Percentiles rank a stretch among this genome's conserved stretches.
phyloP scores from a whole-genome alignment of 2,329 filamentous ascomycete genomes.

The Triangularia setosa region DNA sequence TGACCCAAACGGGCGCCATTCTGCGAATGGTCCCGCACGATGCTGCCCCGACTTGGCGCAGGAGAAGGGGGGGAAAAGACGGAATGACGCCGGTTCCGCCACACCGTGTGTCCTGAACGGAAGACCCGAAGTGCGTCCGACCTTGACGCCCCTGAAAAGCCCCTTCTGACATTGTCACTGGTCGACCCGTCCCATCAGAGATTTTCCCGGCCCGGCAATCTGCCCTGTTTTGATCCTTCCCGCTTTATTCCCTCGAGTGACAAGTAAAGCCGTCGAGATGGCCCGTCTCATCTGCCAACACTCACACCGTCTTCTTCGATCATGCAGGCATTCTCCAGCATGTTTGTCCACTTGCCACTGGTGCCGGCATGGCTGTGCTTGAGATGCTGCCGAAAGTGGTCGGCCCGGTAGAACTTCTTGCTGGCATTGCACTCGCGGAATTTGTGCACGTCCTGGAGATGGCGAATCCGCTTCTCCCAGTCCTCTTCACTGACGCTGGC shows the following conservation, averaged over 20 bases:
- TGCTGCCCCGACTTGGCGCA: slow-evolving; percentile 4
- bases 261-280: neutral
- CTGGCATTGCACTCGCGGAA: slow-evolving; percentile 97
- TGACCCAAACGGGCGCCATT: neutral
- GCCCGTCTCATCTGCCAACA: neutral
- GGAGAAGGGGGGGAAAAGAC: neutral
- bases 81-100: neutral
- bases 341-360: slow-evolving; percentile 98
- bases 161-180: neutral
- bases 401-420: slow-evolving; percentile 96
- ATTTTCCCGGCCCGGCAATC: neutral
- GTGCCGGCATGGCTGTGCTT: slow-evolving; percentile 97
- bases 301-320: slow-evolving; percentile 64
- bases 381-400: slow-evolving; percentile 96
- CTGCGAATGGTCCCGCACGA: neutral
- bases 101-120: neutral
- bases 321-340: slow-evolving; percentile 96
- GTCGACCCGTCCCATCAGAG: neutral
- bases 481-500: slow-evolving; percentile 66
- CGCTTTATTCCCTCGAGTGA: neutral
- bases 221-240: neutral
- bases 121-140: neutral
- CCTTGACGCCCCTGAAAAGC: neutral
- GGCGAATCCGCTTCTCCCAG: slow-evolving; percentile 81
- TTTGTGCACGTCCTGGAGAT: slow-evolving; percentile 89